Conservation (phyloP, 176 grass and related monocot species). For the Triticum turgidum region DNA sequence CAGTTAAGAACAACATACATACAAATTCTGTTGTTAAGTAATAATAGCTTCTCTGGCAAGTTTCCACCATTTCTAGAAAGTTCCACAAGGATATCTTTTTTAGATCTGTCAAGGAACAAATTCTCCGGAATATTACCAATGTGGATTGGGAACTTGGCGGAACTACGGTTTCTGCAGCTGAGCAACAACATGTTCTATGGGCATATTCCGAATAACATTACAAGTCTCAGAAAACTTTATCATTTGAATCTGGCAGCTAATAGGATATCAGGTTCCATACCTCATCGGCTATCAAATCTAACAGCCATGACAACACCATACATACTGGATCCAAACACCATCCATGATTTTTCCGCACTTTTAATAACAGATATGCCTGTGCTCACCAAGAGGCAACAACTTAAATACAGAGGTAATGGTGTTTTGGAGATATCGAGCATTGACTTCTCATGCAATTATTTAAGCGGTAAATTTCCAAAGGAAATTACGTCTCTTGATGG, state of each 20-base stretch:
- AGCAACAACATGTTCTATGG: slow-evolving; percentile 42
- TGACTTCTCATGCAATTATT: not conserved
- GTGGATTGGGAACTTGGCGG: slow-evolving; percentile 23
- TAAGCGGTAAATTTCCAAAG: not conserved
- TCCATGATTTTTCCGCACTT: rapidly evolving
- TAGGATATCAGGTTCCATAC: slow-evolving; percentile 23
- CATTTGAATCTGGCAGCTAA: slow-evolving; percentile 39
- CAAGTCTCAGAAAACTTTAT: not conserved
- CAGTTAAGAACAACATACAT: rapidly evolving
- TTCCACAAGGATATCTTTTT: not conserved
- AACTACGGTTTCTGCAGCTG: not conserved
- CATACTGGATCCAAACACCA: rapidly evolving
- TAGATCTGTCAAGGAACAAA: slow-evolving; percentile 20
- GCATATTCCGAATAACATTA: not conserved
- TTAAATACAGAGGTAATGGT: not conserved
- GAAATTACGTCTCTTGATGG: not conserved
- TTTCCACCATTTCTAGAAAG: slow-evolving; percentile 25
- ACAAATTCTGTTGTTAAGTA: not conserved
- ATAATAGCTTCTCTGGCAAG: slow-evolving; percentile 31
- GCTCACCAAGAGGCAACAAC: not conserved
- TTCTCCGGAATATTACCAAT: slow-evolving; percentile 31
- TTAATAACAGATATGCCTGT: not conserved
- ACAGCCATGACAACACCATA: not conserved
- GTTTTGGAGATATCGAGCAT: not conserved
- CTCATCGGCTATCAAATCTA: not conserved